Conservation (phyloP, 257 asterid species). For the Asclepias syriaca region DNA sequence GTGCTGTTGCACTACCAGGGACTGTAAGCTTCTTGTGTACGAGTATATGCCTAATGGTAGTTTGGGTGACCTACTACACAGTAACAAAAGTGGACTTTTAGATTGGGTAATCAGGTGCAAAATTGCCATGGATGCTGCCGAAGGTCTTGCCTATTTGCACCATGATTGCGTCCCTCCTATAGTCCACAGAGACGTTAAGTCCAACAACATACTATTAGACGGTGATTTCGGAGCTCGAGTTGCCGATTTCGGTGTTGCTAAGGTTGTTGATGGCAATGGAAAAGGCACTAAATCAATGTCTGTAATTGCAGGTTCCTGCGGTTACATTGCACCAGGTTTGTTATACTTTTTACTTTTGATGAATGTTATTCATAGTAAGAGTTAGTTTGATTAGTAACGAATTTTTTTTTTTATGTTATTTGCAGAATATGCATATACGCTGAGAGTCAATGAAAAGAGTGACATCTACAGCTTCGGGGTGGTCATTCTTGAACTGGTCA, state of each 20-base stretch:
- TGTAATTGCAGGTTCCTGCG: constrained; percentile 96
- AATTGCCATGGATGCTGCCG: constrained; percentile 88
- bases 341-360: background rate
- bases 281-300: constrained; percentile 80
- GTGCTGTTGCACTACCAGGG: constrained; percentile 78
- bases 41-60: constrained; percentile 99
- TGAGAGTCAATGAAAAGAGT: constrained; percentile 92
- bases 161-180: constrained; percentile 87
- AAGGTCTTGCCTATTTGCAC: constrained; percentile 87
- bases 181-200: constrained; percentile 86
- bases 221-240: constrained; percentile 79
- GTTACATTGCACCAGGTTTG: constrained; percentile 97
- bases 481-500: constrained; percentile 72
- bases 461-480: constrained; percentile 92
- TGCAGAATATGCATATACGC: constrained; percentile 89
- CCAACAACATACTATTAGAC: constrained; percentile 79
- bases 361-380: too few relatives aligned
- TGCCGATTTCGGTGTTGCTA: constrained; percentile 94
- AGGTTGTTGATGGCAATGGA: constrained; percentile 58
- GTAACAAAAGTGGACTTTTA: constrained; percentile 66
- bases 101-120: constrained; percentile 86
- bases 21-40: constrained; percentile 81
- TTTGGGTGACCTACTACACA: constrained; percentile 80
- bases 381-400: too few relatives aligned
- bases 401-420: too few relatives aligned